Percentiles rank a stretch among this genome's conserved stretches.
phyloP scores from a whole-genome alignment of 352 stramenopile species.

The Phytopythium aichiense region DNA sequence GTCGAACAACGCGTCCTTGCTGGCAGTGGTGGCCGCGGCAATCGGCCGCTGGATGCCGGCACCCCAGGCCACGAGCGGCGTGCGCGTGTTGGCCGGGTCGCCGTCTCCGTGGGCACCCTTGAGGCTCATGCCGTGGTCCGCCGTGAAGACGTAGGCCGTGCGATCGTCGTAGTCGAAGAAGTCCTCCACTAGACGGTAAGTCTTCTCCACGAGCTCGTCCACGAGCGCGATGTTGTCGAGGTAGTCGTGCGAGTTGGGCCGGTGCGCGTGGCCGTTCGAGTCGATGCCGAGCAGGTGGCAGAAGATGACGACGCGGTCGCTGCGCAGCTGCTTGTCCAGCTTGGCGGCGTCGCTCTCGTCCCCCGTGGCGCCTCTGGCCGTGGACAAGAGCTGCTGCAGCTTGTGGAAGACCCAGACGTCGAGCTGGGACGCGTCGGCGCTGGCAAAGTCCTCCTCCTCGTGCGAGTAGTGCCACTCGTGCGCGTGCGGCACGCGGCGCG shows the following conservation, averaged over 20 bases:
- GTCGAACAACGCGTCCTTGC: constrained; percentile 18
- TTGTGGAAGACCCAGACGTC: constrained; percentile 76
- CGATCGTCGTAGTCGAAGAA: constrained; percentile 62
- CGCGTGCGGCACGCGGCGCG: constrained; percentile 65
- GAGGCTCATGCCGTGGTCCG: constrained; percentile 83
- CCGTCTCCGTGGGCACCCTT: constrained; percentile 82
- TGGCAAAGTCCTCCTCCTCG: constrained; percentile 79
- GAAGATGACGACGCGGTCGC: constrained; percentile 61
- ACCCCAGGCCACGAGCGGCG: constrained; percentile 73
- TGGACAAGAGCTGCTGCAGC: constrained; percentile 37
- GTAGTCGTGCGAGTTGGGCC: constrained; percentile 72
- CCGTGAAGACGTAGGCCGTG: constrained; percentile 81
- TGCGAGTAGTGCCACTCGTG: constrained; percentile 70
- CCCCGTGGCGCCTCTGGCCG: not conserved
- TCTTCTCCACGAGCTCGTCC: constrained; percentile 71
- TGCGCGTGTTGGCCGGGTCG: constrained; percentile 77
- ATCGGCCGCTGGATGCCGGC: constrained; percentile 52
- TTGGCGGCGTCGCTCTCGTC: constrained; percentile 3
- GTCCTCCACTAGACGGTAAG: constrained; percentile 47
- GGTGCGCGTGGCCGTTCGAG: constrained; percentile 83
- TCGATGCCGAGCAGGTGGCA: constrained; percentile 84
- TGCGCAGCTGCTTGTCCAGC: constrained; percentile 32
- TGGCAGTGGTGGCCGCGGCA: not conserved
- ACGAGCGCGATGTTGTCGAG: constrained; percentile 83
- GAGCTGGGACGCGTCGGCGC: constrained; percentile 57